Base-by-base conservation (phyloP, 495 filamentous ascomycete genomes). In the Hypoxylon fragiforme region DNA sequence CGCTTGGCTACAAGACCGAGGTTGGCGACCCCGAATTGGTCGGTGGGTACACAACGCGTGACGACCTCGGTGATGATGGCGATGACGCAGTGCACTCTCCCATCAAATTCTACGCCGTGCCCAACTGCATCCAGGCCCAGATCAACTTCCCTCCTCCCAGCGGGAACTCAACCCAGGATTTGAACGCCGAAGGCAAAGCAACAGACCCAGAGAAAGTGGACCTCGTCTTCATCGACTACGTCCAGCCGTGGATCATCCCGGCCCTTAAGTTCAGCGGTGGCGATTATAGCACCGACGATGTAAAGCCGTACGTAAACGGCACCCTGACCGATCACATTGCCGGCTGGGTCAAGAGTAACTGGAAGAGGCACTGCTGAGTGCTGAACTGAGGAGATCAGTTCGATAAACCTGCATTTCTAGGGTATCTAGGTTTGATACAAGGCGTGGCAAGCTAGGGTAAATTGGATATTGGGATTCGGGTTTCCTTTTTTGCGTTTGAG, bases 171-270 rank as follows among this genome's bases (percentile, higher is more conserved):
- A n/a, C n/a, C n/a, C 24, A 28, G 24, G 6, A 7, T 7, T 12
- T 3, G 5, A 7, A 56, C 63, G 13, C 26, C 14, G 20, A 39
- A 6, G 19, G 18, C 11, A 66, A 67, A 3, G 64, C 63, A 14
- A 48, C 43, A 1, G 73, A 79, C 11, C 89, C 92, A 0, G 80
- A 85, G 60, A 85, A 57, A 0, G 87, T 97, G 1, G 92, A 97
- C 66, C 58, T 98, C 3, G 85, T 97, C 16, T 98, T 94, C 66
- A 77, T 92, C 38, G 91, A 95, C 60, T 98, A 97, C 57, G 86
- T 97, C 41, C 80, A 95, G 70, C 80, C 80, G 30, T 90, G 86
- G 77, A 74, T 97, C 41, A 63, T 91, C 36, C 66, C 87, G 2
- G 94, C 89, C 14, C 71, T 96, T 32, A 73, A 73, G 54, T 87